phyloP scores from a whole-genome alignment of 768 basidiomycete genomes.

The Mycena alexandri region DNA sequence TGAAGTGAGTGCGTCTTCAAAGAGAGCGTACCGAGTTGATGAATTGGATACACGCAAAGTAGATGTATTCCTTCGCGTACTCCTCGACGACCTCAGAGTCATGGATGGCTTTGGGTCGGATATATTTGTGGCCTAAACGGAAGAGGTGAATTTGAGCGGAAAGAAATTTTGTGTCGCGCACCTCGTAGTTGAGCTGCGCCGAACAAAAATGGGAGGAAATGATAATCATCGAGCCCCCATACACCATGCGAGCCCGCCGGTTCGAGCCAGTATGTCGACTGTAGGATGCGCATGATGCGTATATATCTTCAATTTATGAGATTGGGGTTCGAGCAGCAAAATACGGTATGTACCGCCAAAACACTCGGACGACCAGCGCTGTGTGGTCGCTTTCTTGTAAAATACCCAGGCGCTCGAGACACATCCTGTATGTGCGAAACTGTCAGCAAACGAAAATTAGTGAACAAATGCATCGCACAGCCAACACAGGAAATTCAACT shows the following conservation, averaged over 20 bases:
- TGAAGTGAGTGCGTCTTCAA: neutral
- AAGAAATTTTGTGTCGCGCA: slow-evolving; percentile 36
- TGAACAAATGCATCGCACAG: slow-evolving; percentile 66
- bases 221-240: slow-evolving; percentile 97
- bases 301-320: slow-evolving; percentile 78
- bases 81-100: slow-evolving; percentile 93
- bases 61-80: slow-evolving; percentile 94
- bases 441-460: neutral
- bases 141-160: neutral
- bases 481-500: slow-evolving; percentile 97
- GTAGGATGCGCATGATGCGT: slow-evolving; percentile 84
- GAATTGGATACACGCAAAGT: slow-evolving; percentile 95
- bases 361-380: slow-evolving; percentile 84
- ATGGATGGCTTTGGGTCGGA: slow-evolving; percentile 93
- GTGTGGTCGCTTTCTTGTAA: slow-evolving; percentile 73
- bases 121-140: slow-evolving; percentile 82
- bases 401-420: slow-evolving; percentile 79
- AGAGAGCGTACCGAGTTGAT: slow-evolving; percentile 84
- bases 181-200: slow-evolving; percentile 85
- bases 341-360: slow-evolving; percentile 77
- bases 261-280: slow-evolving; percentile 97
- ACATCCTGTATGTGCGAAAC: slow-evolving; percentile 66
- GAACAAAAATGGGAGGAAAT: slow-evolving; percentile 93
- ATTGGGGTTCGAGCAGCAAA: neutral
- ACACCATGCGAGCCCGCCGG: slow-evolving; percentile 99